Evolutionary conservation across 495 filamentous ascomycete species (phyloP).

Genomic region (Penicillium subrubescens): DNA sequence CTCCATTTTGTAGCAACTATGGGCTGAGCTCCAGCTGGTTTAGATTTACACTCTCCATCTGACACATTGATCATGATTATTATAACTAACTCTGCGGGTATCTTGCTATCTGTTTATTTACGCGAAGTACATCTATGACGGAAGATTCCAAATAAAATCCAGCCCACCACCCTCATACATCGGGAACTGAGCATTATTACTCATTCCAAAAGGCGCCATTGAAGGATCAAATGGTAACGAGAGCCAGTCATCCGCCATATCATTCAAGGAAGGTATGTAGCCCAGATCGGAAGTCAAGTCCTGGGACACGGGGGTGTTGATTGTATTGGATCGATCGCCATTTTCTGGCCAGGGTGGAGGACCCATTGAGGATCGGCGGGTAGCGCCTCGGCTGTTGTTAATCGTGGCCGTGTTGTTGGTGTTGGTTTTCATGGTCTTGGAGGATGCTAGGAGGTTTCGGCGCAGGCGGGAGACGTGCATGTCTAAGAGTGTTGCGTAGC

Average conservation of each 20-base stretch:
- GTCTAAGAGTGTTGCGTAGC: constrained; percentile 54
- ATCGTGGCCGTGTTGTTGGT: neutral
- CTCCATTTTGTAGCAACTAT: too few species aligned
- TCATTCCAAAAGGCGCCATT: constrained; percentile 56
- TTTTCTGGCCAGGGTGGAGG: constrained; percentile 33
- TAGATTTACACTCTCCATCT: neutral
- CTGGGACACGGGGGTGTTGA: constrained; percentile 30
- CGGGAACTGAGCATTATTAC: constrained; percentile 46
- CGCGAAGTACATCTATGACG: constrained; percentile 28
- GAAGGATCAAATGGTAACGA: constrained; percentile 55
- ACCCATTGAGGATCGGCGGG: constrained; percentile 35
- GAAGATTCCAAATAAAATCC: constrained; percentile 56
- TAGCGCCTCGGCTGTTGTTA: constrained; percentile 23
- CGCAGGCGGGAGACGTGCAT: constrained; percentile 50
- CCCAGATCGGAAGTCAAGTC: constrained; percentile 35
- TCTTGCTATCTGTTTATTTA: neutral
- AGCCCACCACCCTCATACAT: constrained; percentile 52
- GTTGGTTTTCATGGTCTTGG: constrained; percentile 26
- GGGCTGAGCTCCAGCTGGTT: neutral
- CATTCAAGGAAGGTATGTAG: constrained; percentile 38
- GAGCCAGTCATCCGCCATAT: constrained; percentile 54
- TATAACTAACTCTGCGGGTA: neutral
- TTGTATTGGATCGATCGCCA: constrained; percentile 23
- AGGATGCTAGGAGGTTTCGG: constrained; percentile 44
- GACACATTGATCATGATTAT: neutral